Conservation (phyloP, 768 basidiomycete genomes). For the Suillus sp. region DNA sequence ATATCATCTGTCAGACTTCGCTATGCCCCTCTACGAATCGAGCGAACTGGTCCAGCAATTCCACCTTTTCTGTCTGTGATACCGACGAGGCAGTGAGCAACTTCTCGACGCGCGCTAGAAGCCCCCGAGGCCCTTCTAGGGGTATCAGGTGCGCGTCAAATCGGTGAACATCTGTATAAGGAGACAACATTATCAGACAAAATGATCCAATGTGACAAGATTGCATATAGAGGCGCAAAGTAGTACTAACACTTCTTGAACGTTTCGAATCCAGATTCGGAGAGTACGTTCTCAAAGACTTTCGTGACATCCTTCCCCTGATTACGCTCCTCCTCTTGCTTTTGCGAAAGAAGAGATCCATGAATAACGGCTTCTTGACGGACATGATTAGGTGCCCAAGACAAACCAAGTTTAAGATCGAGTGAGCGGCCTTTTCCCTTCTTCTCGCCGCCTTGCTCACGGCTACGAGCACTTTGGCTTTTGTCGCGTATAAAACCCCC, state of each 20-base stretch:
- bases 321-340: conserved; percentile 18
- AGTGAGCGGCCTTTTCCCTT: conserved; percentile 67
- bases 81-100: conserved; percentile 56
- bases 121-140: conserved; percentile 72
- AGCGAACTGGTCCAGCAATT: conserved; percentile 60
- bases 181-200: conserved; percentile 19
- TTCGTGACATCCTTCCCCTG: conserved; percentile 38
- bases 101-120: conserved; percentile 63
- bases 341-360: conserved; percentile 30
- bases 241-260: conserved; percentile 63
- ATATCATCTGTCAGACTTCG: conserved; percentile 13
- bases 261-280: conserved; percentile 40
- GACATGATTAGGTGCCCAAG: conserved; percentile 72
- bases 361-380: conserved; percentile 68
- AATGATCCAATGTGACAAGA: conserved; percentile 3
- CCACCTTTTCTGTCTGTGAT: conserved; percentile 47
- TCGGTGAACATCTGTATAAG: conserved; percentile 60
- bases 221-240: conserved; percentile 4
- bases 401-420: conserved; percentile 67
- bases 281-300: conserved; percentile 37
- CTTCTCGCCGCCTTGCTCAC: conserved; percentile 24
- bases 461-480: conserved; percentile 27
- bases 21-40: conserved; percentile 49
- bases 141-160: conserved; percentile 77
- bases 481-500: conserved; percentile 28